Conservation (phyloP, 805 yeast species). For the Candida maltosa region DNA sequence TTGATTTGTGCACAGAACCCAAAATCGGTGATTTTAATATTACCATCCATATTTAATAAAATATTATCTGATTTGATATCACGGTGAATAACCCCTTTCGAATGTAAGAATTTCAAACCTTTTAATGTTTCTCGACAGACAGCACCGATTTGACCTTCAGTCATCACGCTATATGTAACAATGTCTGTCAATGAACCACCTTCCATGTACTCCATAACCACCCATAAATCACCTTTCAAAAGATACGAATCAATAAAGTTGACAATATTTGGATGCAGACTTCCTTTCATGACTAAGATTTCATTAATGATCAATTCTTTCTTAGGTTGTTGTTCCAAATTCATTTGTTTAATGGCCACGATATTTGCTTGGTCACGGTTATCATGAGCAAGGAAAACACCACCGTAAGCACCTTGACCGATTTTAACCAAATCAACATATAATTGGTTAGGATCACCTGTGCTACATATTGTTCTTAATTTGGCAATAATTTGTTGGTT, state of each 20-base stretch:
- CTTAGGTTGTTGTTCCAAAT: constrained; percentile 89
- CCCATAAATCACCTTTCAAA: constrained; percentile 84
- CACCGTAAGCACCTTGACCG: constrained; percentile 99
- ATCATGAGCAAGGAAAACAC: constrained; percentile 86
- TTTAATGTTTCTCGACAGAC: constrained; percentile 87
- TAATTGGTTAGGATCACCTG: constrained; percentile 74
- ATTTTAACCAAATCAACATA: constrained; percentile 74
- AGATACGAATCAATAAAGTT: constrained; percentile 86
- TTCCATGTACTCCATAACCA: constrained; percentile 98
- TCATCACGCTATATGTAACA: constrained; percentile 83
- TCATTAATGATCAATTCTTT: constrained; percentile 94
- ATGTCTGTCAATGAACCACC: constrained; percentile 97
- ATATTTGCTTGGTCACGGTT: constrained; percentile 43
- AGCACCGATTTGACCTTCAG: constrained; percentile 93
- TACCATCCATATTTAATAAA: constrained; percentile 75
- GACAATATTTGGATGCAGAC: constrained; percentile 87
- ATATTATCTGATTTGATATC: constrained; percentile 96
- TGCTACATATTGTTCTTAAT: constrained; percentile 72
- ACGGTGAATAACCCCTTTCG: constrained; percentile 90
- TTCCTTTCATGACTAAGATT: constrained; percentile 91
- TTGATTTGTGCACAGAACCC: constrained; percentile 90
- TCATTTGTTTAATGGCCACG: constrained; percentile 97
- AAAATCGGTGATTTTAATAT: constrained; percentile 91
- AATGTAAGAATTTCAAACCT: constrained; percentile 85
- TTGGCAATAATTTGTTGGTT: constrained; percentile 71